Conservation (phyloP, 805 yeast genomes). For the Clavispora carvajalis region DNA sequence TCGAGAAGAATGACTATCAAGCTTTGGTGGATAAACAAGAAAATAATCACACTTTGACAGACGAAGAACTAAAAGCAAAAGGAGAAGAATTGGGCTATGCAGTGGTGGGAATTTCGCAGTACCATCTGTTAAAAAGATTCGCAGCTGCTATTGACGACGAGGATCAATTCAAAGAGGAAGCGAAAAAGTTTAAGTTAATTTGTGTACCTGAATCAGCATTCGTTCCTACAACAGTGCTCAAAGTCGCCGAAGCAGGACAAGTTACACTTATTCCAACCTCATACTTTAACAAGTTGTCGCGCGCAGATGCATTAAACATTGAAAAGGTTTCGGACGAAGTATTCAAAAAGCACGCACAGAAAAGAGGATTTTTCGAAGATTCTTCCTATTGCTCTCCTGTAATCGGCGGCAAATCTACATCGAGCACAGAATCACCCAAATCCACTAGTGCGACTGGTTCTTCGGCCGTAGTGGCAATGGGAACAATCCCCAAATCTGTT, state of each 20-base stretch:
- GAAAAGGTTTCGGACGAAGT: conserved; percentile 43
- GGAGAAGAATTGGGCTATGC: conserved; percentile 40
- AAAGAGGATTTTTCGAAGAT: conserved; percentile 41
- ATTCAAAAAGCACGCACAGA: conserved; percentile 41
- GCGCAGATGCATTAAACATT: conserved; percentile 38
- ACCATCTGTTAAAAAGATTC: conserved; percentile 16
- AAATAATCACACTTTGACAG: conserved; percentile 8
- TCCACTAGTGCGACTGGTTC: background rate
- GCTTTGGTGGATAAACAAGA: conserved; percentile 3
- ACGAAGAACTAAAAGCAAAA: conserved; percentile 17
- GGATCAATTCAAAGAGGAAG: conserved; percentile 30
- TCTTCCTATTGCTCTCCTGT: background rate
- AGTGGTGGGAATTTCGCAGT: conserved; percentile 30
- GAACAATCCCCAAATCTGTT: conserved; percentile 12
- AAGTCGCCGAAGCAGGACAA: conserved; percentile 48
- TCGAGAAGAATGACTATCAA: conserved; percentile 14
- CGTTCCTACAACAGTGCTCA: conserved; percentile 57
- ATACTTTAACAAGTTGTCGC: conserved; percentile 55
- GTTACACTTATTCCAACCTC: conserved; percentile 61
- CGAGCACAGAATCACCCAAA: conserved; percentile 7
- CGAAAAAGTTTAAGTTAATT: conserved; percentile 43
- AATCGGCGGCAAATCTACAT: conserved; percentile 3
- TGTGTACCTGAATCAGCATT: conserved; percentile 56
- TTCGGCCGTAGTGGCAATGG: conserved; percentile 3
- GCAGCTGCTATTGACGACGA: conserved; percentile 13